Base-by-base conservation (phyloP, 2,329 filamentous ascomycete species). In the Pyricularia pennisetigena region DNA sequence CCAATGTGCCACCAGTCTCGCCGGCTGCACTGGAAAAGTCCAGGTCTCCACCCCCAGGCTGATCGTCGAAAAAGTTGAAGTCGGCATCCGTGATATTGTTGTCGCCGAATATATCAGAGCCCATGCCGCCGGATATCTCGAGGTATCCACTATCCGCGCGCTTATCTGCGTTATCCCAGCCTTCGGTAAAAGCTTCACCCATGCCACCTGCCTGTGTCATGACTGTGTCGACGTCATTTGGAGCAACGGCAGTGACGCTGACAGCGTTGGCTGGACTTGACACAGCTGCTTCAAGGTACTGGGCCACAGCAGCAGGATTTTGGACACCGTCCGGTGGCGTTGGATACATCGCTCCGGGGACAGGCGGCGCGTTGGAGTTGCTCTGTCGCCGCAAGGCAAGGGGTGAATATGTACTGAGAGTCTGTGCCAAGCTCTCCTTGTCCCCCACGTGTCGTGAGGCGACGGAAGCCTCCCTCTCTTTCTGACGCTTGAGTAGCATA, bases 21-120 rank as follows among this genome's bases (percentile, higher is more conserved):
- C 24, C 59, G 29, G 28, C 59, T 20, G 28, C 59, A 28, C 20
- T 62, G 5, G 66, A 32, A n/a, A 67, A 67, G 59, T 67, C 66
- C 57, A 67, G 20, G 14, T 67, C 66, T 20, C 66, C 76, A 12
- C 76, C 78, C 2, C 76, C 80, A 3, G 84, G 81, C 29, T 84
- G 79, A 70, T 90, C 88, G 73, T 94, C 91, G 72, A 94, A 94
- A 76, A 94, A 94, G 75, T 86, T 92, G 75, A 94, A 94, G 74
- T 95, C 92, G 6, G 88, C 91, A 72, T 95, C 92, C 0, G 90
- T 93, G n/a, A 94, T 83, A 71, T 88, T 86, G 70, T 87, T 85
- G n/a, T 88, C 86, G n/a, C 84, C 88, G 77, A 92, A 92, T 72
- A 90, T 85, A 71, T 92, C 89, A 9, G 85, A 86, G 14, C 88